Conservation (phyloP, 1,139 yeast species). For the Candida labiduridarum region DNA sequence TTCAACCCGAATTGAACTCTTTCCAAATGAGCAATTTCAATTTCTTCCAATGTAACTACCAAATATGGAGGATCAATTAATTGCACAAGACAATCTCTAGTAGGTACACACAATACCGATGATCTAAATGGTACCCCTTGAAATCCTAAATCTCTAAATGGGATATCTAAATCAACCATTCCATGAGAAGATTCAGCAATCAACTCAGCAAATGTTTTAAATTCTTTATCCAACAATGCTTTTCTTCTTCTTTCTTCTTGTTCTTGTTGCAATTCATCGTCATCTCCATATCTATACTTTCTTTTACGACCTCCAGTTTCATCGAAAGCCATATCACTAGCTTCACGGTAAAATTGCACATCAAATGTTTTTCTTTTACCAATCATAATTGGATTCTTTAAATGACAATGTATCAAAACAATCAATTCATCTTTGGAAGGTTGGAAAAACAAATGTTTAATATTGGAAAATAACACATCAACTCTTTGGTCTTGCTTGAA, state of each 20-base stretch:
- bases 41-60: constrained; percentile 87
- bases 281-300: constrained; percentile 94
- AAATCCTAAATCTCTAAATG: constrained; percentile 95
- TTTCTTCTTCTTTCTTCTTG: constrained; percentile 97
- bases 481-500: constrained; percentile 82
- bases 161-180: constrained; percentile 83
- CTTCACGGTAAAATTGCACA: constrained; percentile 95
- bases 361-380: constrained; percentile 96
- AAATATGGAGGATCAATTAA: constrained; percentile 93
- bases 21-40: constrained; percentile 93
- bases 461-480: constrained; percentile 86
- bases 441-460: constrained; percentile 92
- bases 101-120: constrained; percentile 93
- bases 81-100: constrained; percentile 94
- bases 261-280: constrained; percentile 97
- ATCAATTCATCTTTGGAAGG: constrained; percentile 94
- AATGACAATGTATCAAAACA: constrained; percentile 89
- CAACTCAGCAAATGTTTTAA: constrained; percentile 83
- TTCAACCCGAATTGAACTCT: constrained; percentile 96
- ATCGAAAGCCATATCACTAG: constrained; percentile 94
- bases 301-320: constrained; percentile 95
- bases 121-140: constrained; percentile 97
- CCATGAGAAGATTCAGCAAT: constrained; percentile 88
- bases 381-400: constrained; percentile 90
- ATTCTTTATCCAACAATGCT: constrained; percentile 88